Conservation (phyloP, 2,329 filamentous ascomycete species). For the Fusarium nodosum region DNA sequence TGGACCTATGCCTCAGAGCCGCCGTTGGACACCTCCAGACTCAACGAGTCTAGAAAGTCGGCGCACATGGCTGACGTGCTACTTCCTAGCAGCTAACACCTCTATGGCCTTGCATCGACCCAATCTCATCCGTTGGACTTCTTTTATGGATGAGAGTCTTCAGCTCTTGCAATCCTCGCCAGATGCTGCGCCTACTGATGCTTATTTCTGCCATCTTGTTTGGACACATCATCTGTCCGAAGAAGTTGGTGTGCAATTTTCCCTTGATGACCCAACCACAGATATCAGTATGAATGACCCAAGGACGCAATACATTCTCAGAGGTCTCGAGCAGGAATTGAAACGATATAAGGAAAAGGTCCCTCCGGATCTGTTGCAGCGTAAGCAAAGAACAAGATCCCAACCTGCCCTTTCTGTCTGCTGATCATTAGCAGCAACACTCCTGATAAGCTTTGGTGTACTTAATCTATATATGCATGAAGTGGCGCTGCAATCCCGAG, state of each 20-base stretch:
- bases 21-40: conserved; percentile 61
- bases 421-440: conserved; percentile 62
- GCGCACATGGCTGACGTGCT: conserved; percentile 71
- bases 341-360: conserved; percentile 70
- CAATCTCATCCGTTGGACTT: conserved; percentile 70
- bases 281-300: conserved; percentile 70
- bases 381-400: conserved; percentile 61
- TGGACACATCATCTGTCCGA: conserved; percentile 75
- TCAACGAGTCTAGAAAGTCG: conserved; percentile 68
- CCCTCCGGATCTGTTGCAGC: conserved; percentile 64
- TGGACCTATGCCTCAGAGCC: conserved; percentile 42
- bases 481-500: conserved; percentile 76
- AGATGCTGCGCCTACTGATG: conserved; percentile 69
- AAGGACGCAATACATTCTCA: conserved; percentile 74
- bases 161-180: conserved; percentile 67
- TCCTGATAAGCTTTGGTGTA: conserved; percentile 74
- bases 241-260: conserved; percentile 75
- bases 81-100: conserved; percentile 70
- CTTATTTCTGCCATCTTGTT: conserved; percentile 70
- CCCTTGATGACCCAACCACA: conserved; percentile 72
- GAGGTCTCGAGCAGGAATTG: conserved; percentile 74
- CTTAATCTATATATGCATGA: conserved; percentile 82
- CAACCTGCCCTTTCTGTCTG: neutral
- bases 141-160: conserved; percentile 72
- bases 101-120: conserved; percentile 73